Evolutionary conservation across 2,329 filamentous ascomycete species (phyloP).

Genomic region (Aspergillus novofumigatus): DNA sequence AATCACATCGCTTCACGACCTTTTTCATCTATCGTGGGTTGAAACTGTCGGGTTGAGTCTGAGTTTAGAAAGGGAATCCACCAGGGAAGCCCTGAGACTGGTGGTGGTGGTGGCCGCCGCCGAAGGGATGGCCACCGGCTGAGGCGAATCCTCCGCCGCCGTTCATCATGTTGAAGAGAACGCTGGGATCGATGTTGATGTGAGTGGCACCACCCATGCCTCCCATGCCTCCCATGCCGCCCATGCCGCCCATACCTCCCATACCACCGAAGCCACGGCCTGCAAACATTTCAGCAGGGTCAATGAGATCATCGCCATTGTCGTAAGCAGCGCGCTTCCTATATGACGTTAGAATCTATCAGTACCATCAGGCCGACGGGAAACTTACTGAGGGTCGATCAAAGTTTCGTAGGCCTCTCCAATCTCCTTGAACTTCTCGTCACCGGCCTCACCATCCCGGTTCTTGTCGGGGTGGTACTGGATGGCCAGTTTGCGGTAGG

Average conservation of each 20-base stretch:
- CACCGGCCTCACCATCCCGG: conserved; percentile 69
- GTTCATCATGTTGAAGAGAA: conserved; percentile 82
- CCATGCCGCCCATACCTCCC: conserved; percentile 41
- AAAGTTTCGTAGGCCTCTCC: conserved; percentile 95
- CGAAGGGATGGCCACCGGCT: conserved; percentile 46
- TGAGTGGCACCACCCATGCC: conserved; percentile 51
- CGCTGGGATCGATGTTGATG: conserved; percentile 66
- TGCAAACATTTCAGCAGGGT: conserved; percentile 80
- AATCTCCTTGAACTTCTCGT: conserved; percentile 96
- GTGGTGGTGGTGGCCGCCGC: conserved; percentile 13
- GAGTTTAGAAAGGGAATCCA: conserved; percentile 55
- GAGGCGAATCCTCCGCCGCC: conserved; percentile 50
- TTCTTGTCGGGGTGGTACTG: conserved; percentile 98
- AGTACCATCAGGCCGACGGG: background rate
- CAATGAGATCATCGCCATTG: conserved; percentile 84
- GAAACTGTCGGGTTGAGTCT: background rate
- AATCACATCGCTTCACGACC: background rate
- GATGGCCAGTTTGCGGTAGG: conserved; percentile 91
- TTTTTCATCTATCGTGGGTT: background rate
- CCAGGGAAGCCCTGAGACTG: conserved; percentile 46
- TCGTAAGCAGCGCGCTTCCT: conserved; percentile 89
- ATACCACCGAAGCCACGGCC: conserved; percentile 49
- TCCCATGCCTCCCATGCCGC: conserved; percentile 49
- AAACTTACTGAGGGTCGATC: conserved; percentile 81
- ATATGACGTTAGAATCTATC: conserved; percentile 11